phyloP scores from a whole-genome alignment of 1,284 basidiomycete genomes.

The Ceratobasidium sp. region DNA sequence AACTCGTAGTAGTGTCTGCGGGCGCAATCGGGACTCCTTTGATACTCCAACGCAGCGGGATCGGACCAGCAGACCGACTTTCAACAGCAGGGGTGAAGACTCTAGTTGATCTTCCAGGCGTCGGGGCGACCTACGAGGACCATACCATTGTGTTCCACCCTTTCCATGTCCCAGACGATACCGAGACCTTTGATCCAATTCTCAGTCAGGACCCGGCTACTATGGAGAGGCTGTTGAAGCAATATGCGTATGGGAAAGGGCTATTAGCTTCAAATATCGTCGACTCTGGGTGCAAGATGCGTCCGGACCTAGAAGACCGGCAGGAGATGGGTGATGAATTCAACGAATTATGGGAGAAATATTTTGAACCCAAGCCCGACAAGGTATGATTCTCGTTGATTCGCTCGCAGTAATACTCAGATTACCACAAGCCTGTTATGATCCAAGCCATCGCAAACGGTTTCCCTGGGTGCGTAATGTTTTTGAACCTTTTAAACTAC shows the following conservation, averaged over 20 bases:
- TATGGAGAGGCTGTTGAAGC: not conserved
- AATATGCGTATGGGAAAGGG: slow-evolving; percentile 28
- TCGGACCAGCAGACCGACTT: slow-evolving; percentile 62
- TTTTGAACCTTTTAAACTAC: no score
- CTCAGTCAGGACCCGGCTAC: slow-evolving; percentile 15
- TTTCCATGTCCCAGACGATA: slow-evolving; percentile 20
- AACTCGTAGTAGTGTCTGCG: slow-evolving; percentile 38
- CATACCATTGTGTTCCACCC: slow-evolving; percentile 14
- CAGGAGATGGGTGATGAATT: slow-evolving; percentile 23
- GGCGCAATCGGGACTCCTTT: slow-evolving; percentile 60
- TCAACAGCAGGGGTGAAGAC: slow-evolving; percentile 59
- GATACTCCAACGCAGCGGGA: slow-evolving; percentile 68
- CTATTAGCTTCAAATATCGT: slow-evolving; percentile 15
- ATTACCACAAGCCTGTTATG: slow-evolving; percentile 27
- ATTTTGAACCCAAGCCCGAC: slow-evolving; percentile 32
- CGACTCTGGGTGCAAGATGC: slow-evolving; percentile 38
- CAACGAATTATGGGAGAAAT: slow-evolving; percentile 17
- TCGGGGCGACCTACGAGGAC: slow-evolving; percentile 70
- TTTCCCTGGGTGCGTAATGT: slow-evolving; percentile 13
- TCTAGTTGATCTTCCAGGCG: slow-evolving; percentile 67
- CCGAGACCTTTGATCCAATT: slow-evolving; percentile 34
- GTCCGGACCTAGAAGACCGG: slow-evolving; percentile 20
- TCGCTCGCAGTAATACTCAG: not conserved
- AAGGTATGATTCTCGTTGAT: slow-evolving; percentile 9
- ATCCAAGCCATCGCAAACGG: slow-evolving; percentile 32